Evolutionary conservation across 306 rosid genomes (phyloP), one percentile per base, ranked within the genome.

Genomic region (Cucurbita pepo): DNA sequence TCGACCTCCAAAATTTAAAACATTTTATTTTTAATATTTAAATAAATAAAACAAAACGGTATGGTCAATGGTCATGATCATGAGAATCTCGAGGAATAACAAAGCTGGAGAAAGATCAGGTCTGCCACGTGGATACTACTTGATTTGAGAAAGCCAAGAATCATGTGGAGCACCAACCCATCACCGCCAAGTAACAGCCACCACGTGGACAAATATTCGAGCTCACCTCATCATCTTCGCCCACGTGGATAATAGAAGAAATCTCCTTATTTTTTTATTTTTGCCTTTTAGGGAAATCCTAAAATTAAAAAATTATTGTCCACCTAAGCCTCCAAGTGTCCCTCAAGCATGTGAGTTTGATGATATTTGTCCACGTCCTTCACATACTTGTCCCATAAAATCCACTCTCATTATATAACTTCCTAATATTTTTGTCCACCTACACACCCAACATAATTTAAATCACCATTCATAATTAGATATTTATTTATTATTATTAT

Each of bases 321-420:
- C 22, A 48, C 25, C 43, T 13, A 7, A 47, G 43, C 21, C 37
- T 22, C 73, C 73, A 67, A 13, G 73, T 67, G 73, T 67, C 73
- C 73, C 13, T 0, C 0, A 3, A 45, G 56, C 73, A 67, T 67
- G 73, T 67, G 73, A 67, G 43, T 10, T 67, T 47, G 22, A 22
- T 22, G 54, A 6, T 67, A 67, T 67, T 67, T 67, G 73, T 67
- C 73, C 73, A 67, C 73, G 73, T 67, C 73, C 36, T 48, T 6
- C 1, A 10, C 38, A 44, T 2, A 1, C 50, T 64, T 40, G 47
- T 65, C 37, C 54, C 50, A 44, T n/a, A 21, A 19, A 47, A 67
- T 67, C 56, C 40, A 13, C 73, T 45, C 6, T 67, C 30, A 22
- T 67, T 13, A 67, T 13, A 67, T 11, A 22, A 59, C 7, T 2